A percentile compares a stretch with the other conserved stretches of the same genome.
phyloP scores from a whole-genome alignment of 164 flowering plant genomes.

The Chloranthus sessilifolius region DNA sequence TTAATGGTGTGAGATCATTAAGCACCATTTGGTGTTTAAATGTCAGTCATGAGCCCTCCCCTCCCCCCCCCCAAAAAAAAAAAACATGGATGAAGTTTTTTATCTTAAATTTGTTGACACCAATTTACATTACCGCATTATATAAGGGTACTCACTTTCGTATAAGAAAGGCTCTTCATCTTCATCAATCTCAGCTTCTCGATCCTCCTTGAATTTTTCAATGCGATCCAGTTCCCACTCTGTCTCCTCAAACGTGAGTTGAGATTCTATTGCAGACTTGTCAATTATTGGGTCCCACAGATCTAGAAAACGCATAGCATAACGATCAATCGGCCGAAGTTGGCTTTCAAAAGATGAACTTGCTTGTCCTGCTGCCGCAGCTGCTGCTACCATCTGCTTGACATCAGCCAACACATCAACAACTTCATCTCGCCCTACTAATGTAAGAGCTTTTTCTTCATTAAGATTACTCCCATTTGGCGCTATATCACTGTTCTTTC shows the following conservation, averaged over 20 bases:
- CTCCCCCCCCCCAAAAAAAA: too few species aligned
- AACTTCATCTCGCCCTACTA: constrained; percentile 67
- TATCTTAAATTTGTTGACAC: background rate
- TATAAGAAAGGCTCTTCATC: constrained; percentile 92
- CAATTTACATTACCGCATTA: background rate
- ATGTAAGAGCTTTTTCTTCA: constrained; percentile 48
- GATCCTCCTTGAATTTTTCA: constrained; percentile 92
- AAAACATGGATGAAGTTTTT: background rate
- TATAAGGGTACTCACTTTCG: constrained; percentile 64
- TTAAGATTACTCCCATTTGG: constrained; percentile 27
- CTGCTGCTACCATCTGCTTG: constrained; percentile 93
- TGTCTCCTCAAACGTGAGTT: constrained; percentile 61
- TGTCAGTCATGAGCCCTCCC: too few species aligned
- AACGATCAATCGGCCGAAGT: constrained; percentile 91
- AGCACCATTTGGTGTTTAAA: too few species aligned
- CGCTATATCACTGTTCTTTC: constrained; percentile 24
- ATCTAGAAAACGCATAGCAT: constrained; percentile 87
- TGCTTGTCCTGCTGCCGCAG: constrained; percentile 90
- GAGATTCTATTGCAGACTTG: constrained; percentile 60
- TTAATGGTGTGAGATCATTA: too few species aligned
- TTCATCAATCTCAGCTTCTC: constrained; percentile 98
- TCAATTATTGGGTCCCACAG: constrained; percentile 90
- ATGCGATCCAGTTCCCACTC: constrained; percentile 97
- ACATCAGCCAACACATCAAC: constrained; percentile 91
- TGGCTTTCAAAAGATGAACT: constrained; percentile 79